Base-by-base conservation (phyloP, 495 filamentous ascomycete species). In the Neurospora discreta region DNA sequence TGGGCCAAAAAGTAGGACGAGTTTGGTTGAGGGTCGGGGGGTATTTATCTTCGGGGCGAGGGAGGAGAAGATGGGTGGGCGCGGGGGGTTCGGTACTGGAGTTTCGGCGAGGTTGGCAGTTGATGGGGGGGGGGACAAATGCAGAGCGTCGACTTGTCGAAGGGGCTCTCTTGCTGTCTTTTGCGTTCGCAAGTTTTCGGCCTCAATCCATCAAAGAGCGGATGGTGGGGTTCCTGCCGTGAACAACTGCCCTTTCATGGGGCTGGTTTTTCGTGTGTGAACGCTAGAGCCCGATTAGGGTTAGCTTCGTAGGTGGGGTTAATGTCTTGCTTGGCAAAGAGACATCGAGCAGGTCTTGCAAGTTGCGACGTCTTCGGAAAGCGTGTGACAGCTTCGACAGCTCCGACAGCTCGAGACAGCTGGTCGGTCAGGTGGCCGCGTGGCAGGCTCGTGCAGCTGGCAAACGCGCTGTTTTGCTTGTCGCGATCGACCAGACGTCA, bases 1-100 rank as follows among this genome's bases (percentile, higher is more conserved):
- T 85, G 82, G 75, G 72, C 77, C 73, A 71, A 77, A 72, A 72
- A 71, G 79, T 65, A 76, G 75, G 60, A 43, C 60, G 77, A 46
- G 70, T 71, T 67, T 72, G 71, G 69, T 65, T 76, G 74, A 38
- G 69, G 46, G 52, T 65, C 42, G 39, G 68, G 23, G 68, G 39
- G 68, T 65, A 33, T 65, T 65, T 65, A 65, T 33, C 52, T 65
- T 65, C 6, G 23, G 52, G 52, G 13, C 52, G 52, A 36, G 30
- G 52, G 52, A 33, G 52, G 52, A 65, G 30, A 69, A 75, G 71
- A 74, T 73, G 26, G 68, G 16, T 43, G 36, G 52, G 52, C 52
- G 52, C 33, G 39, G 30, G 43, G 69, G 70, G 71, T 70, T 73
- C 23, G 40, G 41, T 39, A 42, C 20, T 39, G 33, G 36, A 58